A percentile compares a stretch with the other conserved stretches of the same genome.
These are phyloP conservation scores for Citrus sp. DNA, from an alignment of 345 rosid species.

Conservation along the genomic window DNA sequence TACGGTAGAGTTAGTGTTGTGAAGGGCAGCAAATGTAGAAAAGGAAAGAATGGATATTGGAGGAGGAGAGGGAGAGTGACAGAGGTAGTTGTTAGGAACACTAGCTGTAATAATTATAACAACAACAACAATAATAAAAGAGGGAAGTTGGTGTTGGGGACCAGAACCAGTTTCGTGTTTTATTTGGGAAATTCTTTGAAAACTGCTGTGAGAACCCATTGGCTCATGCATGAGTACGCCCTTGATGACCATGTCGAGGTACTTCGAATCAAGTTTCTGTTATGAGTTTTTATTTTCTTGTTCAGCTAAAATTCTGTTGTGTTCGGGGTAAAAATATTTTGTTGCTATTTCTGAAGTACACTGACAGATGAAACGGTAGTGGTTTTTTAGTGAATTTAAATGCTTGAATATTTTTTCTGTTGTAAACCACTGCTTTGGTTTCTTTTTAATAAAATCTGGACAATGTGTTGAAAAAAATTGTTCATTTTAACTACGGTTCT, in stretches of 20 bases:
- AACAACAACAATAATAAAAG: slow-evolving; percentile 16
- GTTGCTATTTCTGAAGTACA: background rate
- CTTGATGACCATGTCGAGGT: slow-evolving; percentile 40
- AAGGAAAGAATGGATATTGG: slow-evolving; percentile 47
- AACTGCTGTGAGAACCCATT: slow-evolving; percentile 34
- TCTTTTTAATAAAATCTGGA: background rate
- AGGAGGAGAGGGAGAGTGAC: slow-evolving; percentile 28
- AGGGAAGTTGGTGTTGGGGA: slow-evolving; percentile 32
- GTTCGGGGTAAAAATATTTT: background rate
- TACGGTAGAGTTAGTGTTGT: slow-evolving; percentile 24
- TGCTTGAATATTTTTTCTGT: background rate
- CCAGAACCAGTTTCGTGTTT: slow-evolving; percentile 35
- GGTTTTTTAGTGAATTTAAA: background rate
- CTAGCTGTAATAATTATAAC: no score
- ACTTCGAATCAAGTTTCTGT: background rate
- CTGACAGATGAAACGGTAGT: background rate
- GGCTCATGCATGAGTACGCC: slow-evolving; percentile 51
- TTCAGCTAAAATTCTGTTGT: background rate
- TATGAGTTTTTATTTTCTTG: background rate
- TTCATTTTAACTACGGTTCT: background rate
- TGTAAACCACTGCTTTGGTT: background rate
- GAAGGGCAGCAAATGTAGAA: slow-evolving; percentile 23
- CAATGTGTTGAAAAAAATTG: background rate
- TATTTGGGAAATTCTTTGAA: slow-evolving; percentile 28
- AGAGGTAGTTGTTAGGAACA: slow-evolving; percentile 24